Percentiles rank a stretch among this genome's conserved stretches.
These are phyloP conservation scores for Suillus lakei DNA, from an alignment of 768 basidiomycete species.

Conservation along the genomic window DNA sequence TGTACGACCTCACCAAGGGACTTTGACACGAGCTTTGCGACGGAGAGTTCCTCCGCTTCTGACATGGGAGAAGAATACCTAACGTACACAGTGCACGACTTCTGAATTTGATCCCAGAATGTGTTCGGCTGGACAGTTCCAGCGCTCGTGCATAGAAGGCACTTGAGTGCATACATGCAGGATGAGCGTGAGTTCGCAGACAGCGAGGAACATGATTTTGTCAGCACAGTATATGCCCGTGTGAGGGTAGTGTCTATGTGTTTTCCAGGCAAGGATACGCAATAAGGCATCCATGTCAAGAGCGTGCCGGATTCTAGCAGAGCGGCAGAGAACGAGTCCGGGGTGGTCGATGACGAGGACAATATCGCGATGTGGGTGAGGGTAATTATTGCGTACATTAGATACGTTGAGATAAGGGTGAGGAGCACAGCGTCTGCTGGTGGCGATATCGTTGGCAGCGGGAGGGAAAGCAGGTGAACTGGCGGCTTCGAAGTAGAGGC, in stretches of 20 bases:
- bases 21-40: slow-evolving; percentile 42
- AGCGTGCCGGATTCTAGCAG: slow-evolving; percentile 43
- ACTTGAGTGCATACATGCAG: slow-evolving; percentile 50
- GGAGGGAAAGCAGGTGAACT: slow-evolving; percentile 46
- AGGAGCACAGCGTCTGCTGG: slow-evolving; percentile 41
- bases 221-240: slow-evolving; percentile 60
- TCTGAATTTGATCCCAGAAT: slow-evolving; percentile 73
- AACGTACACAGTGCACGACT: slow-evolving; percentile 48
- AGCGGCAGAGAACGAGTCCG: slow-evolving; percentile 29
- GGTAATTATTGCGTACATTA: slow-evolving; percentile 56
- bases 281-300: slow-evolving; percentile 56
- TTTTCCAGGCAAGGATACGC: slow-evolving; percentile 50
- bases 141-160: slow-evolving; percentile 52
- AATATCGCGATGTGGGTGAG: slow-evolving; percentile 35
- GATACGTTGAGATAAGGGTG: slow-evolving; percentile 63
- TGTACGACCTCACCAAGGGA: slow-evolving; percentile 50
- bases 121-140: slow-evolving; percentile 52
- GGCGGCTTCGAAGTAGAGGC: slow-evolving; percentile 8
- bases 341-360: slow-evolving; percentile 15
- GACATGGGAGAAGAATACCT: slow-evolving; percentile 23
- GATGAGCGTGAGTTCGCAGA: slow-evolving; percentile 32
- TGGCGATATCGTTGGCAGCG: slow-evolving; percentile 40
- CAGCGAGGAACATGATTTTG: slow-evolving; percentile 31
- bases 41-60: slow-evolving; percentile 13
- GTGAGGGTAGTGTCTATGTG: slow-evolving; percentile 64